Evolutionary conservation across 2,329 filamentous ascomycete genomes (phyloP).

Genomic region (Monilinia aucupariae): DNA sequence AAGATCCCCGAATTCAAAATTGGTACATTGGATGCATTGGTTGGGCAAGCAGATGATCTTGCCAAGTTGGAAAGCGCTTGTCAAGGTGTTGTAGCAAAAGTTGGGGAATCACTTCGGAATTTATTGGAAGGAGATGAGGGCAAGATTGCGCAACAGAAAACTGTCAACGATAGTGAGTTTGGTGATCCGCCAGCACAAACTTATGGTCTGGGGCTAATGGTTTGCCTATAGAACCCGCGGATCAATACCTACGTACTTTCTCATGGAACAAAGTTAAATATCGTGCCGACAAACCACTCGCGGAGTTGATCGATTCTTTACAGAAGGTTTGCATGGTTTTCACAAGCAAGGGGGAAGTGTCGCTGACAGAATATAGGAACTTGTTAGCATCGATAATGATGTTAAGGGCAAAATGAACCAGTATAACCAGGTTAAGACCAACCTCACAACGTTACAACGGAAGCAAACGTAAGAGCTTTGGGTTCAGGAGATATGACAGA

Average conservation of each 20-base stretch:
- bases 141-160: conserved; percentile 69
- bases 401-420: conserved; percentile 91
- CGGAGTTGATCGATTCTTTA: conserved; percentile 78
- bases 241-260: conserved; percentile 85
- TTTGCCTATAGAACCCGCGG: conserved; percentile 69
- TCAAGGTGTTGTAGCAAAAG: conserved; percentile 78
- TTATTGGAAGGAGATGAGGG: conserved; percentile 36
- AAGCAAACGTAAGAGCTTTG: conserved; percentile 67
- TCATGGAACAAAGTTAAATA: conserved; percentile 98
- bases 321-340: conserved; percentile 60
- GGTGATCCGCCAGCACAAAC: background rate
- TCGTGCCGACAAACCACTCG: conserved; percentile 81
- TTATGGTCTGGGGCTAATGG: conserved; percentile 15
- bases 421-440: conserved; percentile 87
- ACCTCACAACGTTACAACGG: conserved; percentile 72
- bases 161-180: conserved; percentile 73
- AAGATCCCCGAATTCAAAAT: conserved; percentile 94
- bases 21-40: conserved; percentile 87
- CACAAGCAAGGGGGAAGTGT: background rate
- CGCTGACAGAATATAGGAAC: conserved; percentile 53
- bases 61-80: conserved; percentile 79
- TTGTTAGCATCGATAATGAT: conserved; percentile 88
- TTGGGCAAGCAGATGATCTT: conserved; percentile 93
- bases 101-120: conserved; percentile 41
- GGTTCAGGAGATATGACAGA: background rate